Conservation (phyloP, 1,284 basidiomycete genomes). For the Cutaneotrichosporon cyanovorans region DNA sequence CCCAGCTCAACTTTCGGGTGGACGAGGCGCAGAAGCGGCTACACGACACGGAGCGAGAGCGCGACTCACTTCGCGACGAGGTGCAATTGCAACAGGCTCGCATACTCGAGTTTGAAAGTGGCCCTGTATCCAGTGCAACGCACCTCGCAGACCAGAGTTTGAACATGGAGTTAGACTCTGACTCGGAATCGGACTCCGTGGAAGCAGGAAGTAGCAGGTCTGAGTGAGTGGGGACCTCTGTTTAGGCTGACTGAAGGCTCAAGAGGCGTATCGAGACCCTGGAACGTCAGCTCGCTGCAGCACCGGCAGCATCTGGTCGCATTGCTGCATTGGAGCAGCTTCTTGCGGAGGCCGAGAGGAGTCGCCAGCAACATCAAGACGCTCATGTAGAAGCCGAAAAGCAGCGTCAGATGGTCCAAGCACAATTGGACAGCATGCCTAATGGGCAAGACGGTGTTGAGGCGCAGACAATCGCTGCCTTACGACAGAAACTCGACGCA, state of each 20-base stretch:
- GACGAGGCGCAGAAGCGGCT: slow-evolving; percentile 65
- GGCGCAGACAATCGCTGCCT: slow-evolving; percentile 74
- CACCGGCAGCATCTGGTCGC: slow-evolving; percentile 52
- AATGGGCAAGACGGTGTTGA: slow-evolving; percentile 74
- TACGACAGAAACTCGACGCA: slow-evolving; percentile 80
- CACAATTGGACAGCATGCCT: slow-evolving; percentile 78
- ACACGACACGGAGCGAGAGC: slow-evolving; percentile 56
- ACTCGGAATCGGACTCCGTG: slow-evolving; percentile 46
- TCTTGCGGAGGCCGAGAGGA: slow-evolving; percentile 79
- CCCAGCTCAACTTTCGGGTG: slow-evolving; percentile 65
- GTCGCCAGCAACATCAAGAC: slow-evolving; percentile 79
- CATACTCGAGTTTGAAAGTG: slow-evolving; percentile 76
- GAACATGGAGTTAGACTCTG: slow-evolving; percentile 46
- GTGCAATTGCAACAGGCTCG: slow-evolving; percentile 84
- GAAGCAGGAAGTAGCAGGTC: slow-evolving; percentile 79
- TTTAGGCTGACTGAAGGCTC: slow-evolving; percentile 4
- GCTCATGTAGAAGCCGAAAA: slow-evolving; percentile 82
- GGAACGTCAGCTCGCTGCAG: slow-evolving; percentile 68
- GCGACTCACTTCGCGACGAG: slow-evolving; percentile 71
- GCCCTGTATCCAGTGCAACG: slow-evolving; percentile 4
- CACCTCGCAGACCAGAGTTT: slow-evolving; percentile 23
- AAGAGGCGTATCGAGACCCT: slow-evolving; percentile 67
- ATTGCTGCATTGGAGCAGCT: slow-evolving; percentile 79
- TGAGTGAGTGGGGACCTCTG: slow-evolving; percentile 45
- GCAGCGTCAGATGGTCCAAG: slow-evolving; percentile 70